Percentiles rank a stretch among this genome's conserved stretches.
Conservation (phyloP, 352 stramenopile species). For the Hyaloperonospora arabidopsidis region DNA sequence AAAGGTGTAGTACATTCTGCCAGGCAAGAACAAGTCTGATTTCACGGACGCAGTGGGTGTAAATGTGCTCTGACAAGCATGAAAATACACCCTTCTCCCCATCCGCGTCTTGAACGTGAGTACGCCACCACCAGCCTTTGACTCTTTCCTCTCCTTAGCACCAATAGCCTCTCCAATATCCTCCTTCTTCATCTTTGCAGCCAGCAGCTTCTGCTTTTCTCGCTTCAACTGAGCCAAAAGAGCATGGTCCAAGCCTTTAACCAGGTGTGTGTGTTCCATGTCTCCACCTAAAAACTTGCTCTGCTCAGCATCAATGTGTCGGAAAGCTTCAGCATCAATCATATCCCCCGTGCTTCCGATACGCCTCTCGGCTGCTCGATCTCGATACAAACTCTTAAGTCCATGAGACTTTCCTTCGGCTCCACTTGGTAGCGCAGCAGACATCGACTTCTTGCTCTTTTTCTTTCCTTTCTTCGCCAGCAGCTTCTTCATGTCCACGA, state of each 20-base stretch:
- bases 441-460: constrained; percentile 37
- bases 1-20: constrained; percentile 73
- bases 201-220: constrained; percentile 56
- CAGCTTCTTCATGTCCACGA: constrained; percentile 42
- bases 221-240: constrained; percentile 81
- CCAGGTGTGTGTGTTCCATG: constrained; percentile 79
- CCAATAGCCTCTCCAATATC: constrained; percentile 4
- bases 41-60: constrained; percentile 14
- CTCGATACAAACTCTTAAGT: constrained; percentile 34
- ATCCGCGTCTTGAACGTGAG: constrained; percentile 55
- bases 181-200: constrained; percentile 23
- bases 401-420: constrained; percentile 1
- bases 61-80: constrained; percentile 41
- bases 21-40: constrained; percentile 66
- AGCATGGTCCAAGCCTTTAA: constrained; percentile 85
- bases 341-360: constrained; percentile 31
- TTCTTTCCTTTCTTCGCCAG: constrained; percentile 56
- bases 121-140: constrained; percentile 15
- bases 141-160: not conserved
- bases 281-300: constrained; percentile 81
- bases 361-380: constrained; percentile 61
- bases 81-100: constrained; percentile 56
- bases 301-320: constrained; percentile 58
- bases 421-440: constrained; percentile 6
- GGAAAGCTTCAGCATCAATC: constrained; percentile 41